phyloP scores from a whole-genome alignment of 768 basidiomycete genomes.

The Artomyces pyxidatus region DNA sequence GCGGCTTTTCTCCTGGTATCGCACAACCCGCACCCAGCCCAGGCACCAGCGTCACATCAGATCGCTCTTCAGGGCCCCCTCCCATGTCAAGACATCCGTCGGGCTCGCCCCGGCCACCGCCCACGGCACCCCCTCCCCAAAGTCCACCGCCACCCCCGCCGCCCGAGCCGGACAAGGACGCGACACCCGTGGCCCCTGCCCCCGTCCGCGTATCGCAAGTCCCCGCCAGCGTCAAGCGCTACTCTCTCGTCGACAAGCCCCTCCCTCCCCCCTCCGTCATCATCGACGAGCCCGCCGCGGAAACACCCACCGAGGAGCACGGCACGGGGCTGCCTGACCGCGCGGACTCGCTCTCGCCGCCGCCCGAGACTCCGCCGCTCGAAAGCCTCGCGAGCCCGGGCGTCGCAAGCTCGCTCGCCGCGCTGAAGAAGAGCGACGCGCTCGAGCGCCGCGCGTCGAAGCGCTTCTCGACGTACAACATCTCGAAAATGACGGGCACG shows the following conservation, averaged over 20 bases:
- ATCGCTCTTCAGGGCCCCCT: constrained; percentile 5
- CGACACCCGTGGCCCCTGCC: constrained; percentile 21
- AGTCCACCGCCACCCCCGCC: constrained; percentile 10
- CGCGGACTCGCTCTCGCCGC: constrained; percentile 15
- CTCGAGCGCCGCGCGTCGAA: constrained; percentile 91
- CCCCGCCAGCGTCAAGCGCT: constrained; percentile 67
- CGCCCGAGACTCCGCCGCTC: constrained; percentile 29
- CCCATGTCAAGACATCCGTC: constrained; percentile 2
- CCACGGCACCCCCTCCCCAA: constrained; percentile 8
- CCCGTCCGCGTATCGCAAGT: constrained; percentile 32
- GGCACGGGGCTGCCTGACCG: constrained; percentile 13
- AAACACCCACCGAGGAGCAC: constrained; percentile 6
- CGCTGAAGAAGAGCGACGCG: constrained; percentile 77
- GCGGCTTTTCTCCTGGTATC: constrained; percentile 35
- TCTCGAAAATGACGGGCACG: constrained; percentile 83
- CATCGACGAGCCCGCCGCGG: constrained; percentile 38
- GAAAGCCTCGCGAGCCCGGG: constrained; percentile 38
- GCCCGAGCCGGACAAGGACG: constrained; percentile 13
- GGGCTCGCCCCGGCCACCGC: background rate
- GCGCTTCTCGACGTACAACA: constrained; percentile 91
- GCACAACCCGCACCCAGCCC: constrained; percentile 9
- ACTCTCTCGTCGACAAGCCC: constrained; percentile 72
- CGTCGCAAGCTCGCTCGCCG: constrained; percentile 76
- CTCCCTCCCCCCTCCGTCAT: constrained; percentile 41
- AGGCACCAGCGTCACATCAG: constrained; percentile 9